Conservation (phyloP, 1,139 yeast species). For the Nadsonia starkeyi-henricii region DNA sequence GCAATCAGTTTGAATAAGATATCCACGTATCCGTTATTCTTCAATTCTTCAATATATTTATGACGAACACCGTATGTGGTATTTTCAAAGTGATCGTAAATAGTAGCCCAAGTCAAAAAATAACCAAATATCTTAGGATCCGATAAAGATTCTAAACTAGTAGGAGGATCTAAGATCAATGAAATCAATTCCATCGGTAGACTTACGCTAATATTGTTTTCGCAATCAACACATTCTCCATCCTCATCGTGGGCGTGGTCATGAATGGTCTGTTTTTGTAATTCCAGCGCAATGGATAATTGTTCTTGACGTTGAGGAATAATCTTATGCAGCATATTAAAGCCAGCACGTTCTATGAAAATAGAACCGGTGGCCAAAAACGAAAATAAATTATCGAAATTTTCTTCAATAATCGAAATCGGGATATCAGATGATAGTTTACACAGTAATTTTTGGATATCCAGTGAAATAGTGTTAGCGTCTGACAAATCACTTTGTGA, state of each 20-base stretch:
- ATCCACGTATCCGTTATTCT: slow-evolving; percentile 33
- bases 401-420: slow-evolving; percentile 13
- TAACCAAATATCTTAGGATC: slow-evolving; percentile 22
- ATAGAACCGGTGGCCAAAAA: slow-evolving; percentile 16
- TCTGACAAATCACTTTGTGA: not conserved
- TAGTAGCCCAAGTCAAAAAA: slow-evolving; percentile 58
- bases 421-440: not conserved
- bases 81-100: slow-evolving; percentile 50
- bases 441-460: not conserved
- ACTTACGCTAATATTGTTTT: slow-evolving; percentile 8
- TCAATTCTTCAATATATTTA: slow-evolving; percentile 44
- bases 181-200: slow-evolving; percentile 21
- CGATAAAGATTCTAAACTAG: slow-evolving; percentile 10
- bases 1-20: slow-evolving; percentile 19
- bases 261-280: slow-evolving; percentile 21
- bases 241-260: slow-evolving; percentile 14
- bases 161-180: slow-evolving; percentile 16
- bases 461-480: not conserved
- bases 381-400: slow-evolving; percentile 23
- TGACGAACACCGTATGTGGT: slow-evolving; percentile 51
- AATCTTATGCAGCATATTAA: slow-evolving; percentile 25
- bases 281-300: slow-evolving; percentile 18
- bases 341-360: slow-evolving; percentile 30
- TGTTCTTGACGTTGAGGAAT: slow-evolving; percentile 30
- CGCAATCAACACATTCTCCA: slow-evolving; percentile 8